Evolutionary conservation across 73 alveolate genomes (phyloP).

Genomic region (Effrenium voratum): DNA sequence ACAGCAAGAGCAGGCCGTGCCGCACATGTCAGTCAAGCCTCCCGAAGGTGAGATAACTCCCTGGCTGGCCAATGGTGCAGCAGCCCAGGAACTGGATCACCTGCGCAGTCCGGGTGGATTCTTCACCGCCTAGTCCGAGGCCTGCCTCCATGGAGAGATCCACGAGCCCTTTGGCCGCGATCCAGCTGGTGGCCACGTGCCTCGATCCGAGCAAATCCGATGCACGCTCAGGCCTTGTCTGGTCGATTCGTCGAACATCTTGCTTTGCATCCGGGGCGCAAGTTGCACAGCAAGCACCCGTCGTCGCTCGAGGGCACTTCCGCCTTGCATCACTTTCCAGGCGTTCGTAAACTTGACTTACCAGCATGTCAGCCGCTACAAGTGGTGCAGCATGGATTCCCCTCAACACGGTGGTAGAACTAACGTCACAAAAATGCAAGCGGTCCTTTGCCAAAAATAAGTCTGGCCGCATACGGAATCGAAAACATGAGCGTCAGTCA

Average conservation of each 20-base stretch:
- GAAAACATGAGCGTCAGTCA: no score
- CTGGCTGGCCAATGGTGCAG: neutral
- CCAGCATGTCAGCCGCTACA: no score
- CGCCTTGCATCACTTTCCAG: no score
- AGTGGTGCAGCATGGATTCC: no score
- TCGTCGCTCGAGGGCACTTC: neutral
- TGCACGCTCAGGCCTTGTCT: neutral
- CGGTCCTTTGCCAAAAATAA: no score
- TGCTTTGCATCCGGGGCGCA: neutral
- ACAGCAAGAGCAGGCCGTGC: no score
- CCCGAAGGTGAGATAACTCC: neutral
- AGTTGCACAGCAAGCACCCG: neutral
- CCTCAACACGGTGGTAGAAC: no score
- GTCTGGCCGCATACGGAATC: no score
- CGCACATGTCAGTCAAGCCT: neutral
- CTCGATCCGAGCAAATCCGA: neutral
- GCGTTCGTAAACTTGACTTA: no score
- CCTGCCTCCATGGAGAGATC: slow-evolving; percentile 11
- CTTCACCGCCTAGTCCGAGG: neutral
- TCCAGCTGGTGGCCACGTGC: slow-evolving; percentile 60
- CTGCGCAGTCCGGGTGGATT: neutral
- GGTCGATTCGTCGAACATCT: neutral
- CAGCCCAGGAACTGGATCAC: slow-evolving; percentile 14
- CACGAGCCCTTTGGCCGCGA: slow-evolving; percentile 25
- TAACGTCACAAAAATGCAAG: no score